phyloP scores from a whole-genome alignment of 140 eudicot genomes.

The Anethum foeniculum region DNA sequence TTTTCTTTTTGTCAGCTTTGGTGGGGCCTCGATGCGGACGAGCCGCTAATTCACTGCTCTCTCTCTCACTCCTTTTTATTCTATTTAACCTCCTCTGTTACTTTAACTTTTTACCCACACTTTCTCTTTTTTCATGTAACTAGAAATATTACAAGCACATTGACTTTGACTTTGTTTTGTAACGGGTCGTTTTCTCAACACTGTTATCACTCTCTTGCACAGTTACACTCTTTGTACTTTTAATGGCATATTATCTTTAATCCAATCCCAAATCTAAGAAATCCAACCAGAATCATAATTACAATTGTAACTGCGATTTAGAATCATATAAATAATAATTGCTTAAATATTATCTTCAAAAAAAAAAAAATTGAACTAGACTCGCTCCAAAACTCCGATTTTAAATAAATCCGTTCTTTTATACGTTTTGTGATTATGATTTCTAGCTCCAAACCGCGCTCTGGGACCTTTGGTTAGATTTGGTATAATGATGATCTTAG shows the following conservation, averaged over 20 bases:
- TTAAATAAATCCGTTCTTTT: no score
- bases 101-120: constrained; percentile 6
- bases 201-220: background rate
- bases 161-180: background rate
- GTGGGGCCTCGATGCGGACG: constrained; percentile 18
- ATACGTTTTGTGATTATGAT: no score
- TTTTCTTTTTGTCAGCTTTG: background rate
- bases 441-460: background rate
- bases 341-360: no score
- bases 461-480: background rate
- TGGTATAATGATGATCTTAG: background rate
- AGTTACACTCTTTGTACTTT: background rate
- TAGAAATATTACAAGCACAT: background rate
- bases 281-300: no score
- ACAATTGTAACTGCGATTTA: no score
- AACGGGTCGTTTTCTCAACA: background rate
- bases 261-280: no score
- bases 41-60: constrained; percentile 11
- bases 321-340: no score
- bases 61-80: constrained; percentile 13
- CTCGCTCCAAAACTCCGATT: no score
- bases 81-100: background rate
- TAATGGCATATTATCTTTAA: no score
- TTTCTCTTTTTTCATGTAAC: background rate
- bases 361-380: no score